Evolutionary conservation across 352 stramenopile genomes (phyloP).

Genomic region (Phytopythium chamaehyphon): DNA sequence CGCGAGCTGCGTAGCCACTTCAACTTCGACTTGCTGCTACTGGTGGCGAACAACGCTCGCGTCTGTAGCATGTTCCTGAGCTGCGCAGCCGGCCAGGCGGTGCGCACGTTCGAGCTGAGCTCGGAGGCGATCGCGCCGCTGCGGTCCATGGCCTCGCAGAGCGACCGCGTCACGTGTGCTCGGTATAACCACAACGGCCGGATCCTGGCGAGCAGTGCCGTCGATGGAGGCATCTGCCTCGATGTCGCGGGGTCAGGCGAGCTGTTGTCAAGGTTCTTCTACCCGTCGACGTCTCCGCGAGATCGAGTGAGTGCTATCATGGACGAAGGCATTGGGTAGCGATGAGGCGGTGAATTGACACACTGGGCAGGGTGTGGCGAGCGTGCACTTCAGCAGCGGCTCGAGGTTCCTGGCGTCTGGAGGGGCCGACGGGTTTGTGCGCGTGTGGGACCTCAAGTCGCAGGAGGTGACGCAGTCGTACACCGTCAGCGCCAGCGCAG

Average conservation of each 20-base stretch:
- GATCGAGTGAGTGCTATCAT: slow-evolving; percentile 24
- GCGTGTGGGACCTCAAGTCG: slow-evolving; percentile 75
- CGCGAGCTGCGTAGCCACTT: too few relatives aligned
- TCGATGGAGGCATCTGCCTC: slow-evolving; percentile 55
- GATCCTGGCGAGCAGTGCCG: slow-evolving; percentile 59
- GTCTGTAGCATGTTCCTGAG: slow-evolving; percentile 64
- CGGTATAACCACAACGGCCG: slow-evolving; percentile 71
- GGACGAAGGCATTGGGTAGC: too few relatives aligned
- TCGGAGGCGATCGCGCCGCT: slow-evolving; percentile 42
- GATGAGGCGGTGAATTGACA: too few relatives aligned
- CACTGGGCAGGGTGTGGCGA: slow-evolving; percentile 40
- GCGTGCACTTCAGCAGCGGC: slow-evolving; percentile 66
- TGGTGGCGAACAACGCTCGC: too few relatives aligned
- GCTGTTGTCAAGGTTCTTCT: slow-evolving; percentile 63
- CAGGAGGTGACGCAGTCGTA: slow-evolving; percentile 68
- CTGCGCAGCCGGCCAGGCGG: slow-evolving; percentile 42
- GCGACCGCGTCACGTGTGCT: slow-evolving; percentile 52
- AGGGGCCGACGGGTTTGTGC: slow-evolving; percentile 49
- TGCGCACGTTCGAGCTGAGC: slow-evolving; percentile 61
- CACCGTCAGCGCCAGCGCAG: slow-evolving; percentile 49
- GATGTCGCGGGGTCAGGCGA: slow-evolving; percentile 52
- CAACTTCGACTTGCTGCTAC: neutral
- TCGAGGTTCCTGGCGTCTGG: slow-evolving; percentile 65
- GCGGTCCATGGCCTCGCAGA: slow-evolving; percentile 39
- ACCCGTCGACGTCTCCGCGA: slow-evolving; percentile 27